Evolutionary conservation across 1,284 basidiomycete species (phyloP).

Genomic region (Naganishia sp.): DNA sequence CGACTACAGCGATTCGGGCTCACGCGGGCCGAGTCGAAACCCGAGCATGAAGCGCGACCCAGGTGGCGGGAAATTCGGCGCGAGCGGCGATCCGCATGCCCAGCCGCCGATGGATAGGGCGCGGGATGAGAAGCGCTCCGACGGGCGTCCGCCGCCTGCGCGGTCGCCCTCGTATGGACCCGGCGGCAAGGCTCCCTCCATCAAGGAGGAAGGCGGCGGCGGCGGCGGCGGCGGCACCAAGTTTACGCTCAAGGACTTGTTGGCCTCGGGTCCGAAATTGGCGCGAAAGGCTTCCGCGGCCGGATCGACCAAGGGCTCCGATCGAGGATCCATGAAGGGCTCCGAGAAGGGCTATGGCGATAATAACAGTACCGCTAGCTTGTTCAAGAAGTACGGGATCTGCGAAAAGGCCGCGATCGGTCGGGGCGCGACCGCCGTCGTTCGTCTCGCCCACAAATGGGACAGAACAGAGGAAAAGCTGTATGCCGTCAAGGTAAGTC

Average conservation of each 20-base stretch:
- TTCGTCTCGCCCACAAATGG: slow-evolving; percentile 97
- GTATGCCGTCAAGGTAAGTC: slow-evolving; percentile 91
- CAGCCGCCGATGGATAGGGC: slow-evolving; percentile 40
- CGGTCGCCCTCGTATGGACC: slow-evolving; percentile 25
- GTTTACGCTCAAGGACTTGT: slow-evolving; percentile 79
- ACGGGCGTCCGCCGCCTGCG: slow-evolving; percentile 13
- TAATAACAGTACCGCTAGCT: slow-evolving; percentile 48
- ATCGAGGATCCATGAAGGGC: slow-evolving; percentile 49
- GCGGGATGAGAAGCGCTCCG: slow-evolving; percentile 14
- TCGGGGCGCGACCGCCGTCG: slow-evolving; percentile 95
- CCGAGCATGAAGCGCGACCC: slow-evolving; percentile 39
- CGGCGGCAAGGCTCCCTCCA: slow-evolving; percentile 21
- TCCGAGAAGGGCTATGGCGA: slow-evolving; percentile 47
- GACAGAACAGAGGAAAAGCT: slow-evolving; percentile 94
- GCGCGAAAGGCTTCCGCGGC: slow-evolving; percentile 69
- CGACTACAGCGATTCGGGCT: slow-evolving; percentile 35
- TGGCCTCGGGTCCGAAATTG: slow-evolving; percentile 68
- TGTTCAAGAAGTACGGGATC: slow-evolving; percentile 92
- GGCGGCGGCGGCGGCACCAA: slow-evolving; percentile 58
- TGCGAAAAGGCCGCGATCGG: slow-evolving; percentile 97
- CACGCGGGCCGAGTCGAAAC: slow-evolving; percentile 34
- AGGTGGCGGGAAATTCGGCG: slow-evolving; percentile 32
- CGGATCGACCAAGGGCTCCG: slow-evolving; percentile 60
- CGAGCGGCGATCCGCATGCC: slow-evolving; percentile 39
- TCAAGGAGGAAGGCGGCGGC: slow-evolving; percentile 42